phyloP scores from a whole-genome alignment of 805 yeast species.

The Spathaspora arborariae region DNA sequence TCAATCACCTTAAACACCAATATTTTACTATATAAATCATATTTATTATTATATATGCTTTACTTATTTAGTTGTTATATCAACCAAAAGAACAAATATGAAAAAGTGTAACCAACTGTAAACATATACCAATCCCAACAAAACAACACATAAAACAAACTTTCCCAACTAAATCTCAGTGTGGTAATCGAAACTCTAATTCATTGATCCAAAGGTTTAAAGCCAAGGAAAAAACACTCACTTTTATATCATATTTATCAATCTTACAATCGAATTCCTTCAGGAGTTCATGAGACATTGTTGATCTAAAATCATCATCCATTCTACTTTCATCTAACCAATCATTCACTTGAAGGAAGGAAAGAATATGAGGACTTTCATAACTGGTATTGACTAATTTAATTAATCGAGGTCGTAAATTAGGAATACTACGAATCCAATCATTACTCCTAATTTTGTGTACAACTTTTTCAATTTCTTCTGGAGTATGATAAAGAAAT shows the following conservation, averaged over 20 bases:
- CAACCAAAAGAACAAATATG: not conserved
- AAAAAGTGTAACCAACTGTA: too few species aligned
- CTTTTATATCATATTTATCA: not conserved
- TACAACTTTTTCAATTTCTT: not conserved
- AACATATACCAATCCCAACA: not conserved
- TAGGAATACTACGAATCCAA: not conserved
- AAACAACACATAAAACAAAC: not conserved
- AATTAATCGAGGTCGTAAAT: not conserved
- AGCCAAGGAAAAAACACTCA: constrained; percentile 1
- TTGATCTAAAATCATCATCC: not conserved
- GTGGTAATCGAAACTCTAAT: constrained; percentile 2
- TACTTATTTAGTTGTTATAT: not conserved
- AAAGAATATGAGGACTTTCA: not conserved
- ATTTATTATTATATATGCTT: too few species aligned
- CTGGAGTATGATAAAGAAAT: constrained; percentile 1
- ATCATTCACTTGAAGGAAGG: not conserved
- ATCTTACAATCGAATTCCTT: not conserved
- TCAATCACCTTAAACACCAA: too few species aligned
- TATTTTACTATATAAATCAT: too few species aligned
- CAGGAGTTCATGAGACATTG: not conserved
- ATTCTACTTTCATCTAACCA: constrained; percentile 2
- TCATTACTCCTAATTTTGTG: not conserved
- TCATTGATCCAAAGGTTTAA: constrained; percentile 3
- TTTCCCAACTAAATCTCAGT: not conserved
- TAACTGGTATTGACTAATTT: not conserved